These are phyloP conservation scores for Lagerstroemia speciosa DNA, from an alignment of 345 rosid genomes.

Conservation along the genomic window DNA sequence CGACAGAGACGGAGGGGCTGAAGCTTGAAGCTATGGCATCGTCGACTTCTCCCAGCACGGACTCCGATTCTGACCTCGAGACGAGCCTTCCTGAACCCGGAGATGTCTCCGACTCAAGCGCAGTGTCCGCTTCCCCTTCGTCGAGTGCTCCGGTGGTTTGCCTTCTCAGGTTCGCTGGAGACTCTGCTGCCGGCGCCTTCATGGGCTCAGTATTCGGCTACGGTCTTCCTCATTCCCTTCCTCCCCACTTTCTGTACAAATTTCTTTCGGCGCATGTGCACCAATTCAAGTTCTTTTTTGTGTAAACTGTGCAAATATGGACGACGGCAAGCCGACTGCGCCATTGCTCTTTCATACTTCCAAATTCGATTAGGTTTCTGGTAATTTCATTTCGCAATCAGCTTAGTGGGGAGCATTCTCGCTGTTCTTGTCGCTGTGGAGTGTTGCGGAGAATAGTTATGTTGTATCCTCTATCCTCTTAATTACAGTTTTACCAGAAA, in stretches of 20 bases:
- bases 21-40: constrained; percentile 25
- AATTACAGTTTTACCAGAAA: too few species aligned
- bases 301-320: background rate
- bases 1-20: background rate
- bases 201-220: constrained; percentile 84
- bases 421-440: too few species aligned
- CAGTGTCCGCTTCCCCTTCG: constrained; percentile 25
- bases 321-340: background rate
- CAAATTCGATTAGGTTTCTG: background rate
- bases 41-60: constrained; percentile 25
- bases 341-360: background rate
- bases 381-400: background rate
- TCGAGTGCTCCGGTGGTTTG: constrained; percentile 50
- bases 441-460: too few species aligned
- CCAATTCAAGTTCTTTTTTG: background rate
- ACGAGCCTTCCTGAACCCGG: background rate
- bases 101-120: constrained; percentile 14
- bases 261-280: background rate
- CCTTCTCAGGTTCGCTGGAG: constrained; percentile 57
- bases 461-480: too few species aligned
- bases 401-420: background rate
- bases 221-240: constrained; percentile 29
- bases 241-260: background rate
- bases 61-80: constrained; percentile 14
- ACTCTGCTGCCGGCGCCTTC: constrained; percentile 77